Conservation (phyloP, 2,329 filamentous ascomycete species). For the Scolecobasidium constrictum region DNA sequence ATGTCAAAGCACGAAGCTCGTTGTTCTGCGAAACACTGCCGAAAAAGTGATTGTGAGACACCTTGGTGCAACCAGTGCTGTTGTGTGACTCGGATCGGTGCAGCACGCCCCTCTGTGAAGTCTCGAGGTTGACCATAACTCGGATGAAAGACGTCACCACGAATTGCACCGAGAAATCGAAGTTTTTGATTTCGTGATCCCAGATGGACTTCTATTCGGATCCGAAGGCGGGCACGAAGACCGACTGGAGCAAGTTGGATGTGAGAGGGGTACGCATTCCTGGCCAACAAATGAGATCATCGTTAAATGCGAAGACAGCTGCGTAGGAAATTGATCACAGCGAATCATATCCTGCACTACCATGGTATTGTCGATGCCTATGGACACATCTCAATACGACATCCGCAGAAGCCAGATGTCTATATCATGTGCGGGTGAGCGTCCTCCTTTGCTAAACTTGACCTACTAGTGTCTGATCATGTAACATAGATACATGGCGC, state of each 20-base stretch:
- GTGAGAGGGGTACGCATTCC: conserved; percentile 14
- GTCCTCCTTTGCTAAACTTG: neutral
- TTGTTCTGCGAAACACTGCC: too few species aligned
- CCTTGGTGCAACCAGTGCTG: too few species aligned
- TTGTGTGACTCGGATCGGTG: too few species aligned
- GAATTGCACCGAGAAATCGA: too few species aligned
- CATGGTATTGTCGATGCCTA: conserved; percentile 8
- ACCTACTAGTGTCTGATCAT: neutral
- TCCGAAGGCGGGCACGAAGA: conserved; percentile 2
- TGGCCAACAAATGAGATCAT: too few species aligned
- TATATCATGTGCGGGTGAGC: conserved; percentile 10
- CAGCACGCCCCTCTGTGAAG: too few species aligned
- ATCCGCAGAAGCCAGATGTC: conserved; percentile 9
- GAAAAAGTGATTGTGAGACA: too few species aligned
- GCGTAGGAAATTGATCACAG: conserved; percentile 1
- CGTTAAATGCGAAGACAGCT: too few species aligned
- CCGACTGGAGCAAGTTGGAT: conserved; percentile 17
- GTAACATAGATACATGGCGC: conserved; percentile 8
- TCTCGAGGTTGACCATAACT: too few species aligned
- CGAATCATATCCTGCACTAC: conserved; percentile 8
- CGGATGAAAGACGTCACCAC: too few species aligned
- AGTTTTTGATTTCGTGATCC: too few species aligned
- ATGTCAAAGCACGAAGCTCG: too few species aligned
- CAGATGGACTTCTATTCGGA: conserved; percentile 8
- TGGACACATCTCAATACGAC: conserved; percentile 9